Evolutionary conservation across 371 early-diverging fungal genomes (phyloP).

Genomic region (Actinomortierella wolfii): DNA sequence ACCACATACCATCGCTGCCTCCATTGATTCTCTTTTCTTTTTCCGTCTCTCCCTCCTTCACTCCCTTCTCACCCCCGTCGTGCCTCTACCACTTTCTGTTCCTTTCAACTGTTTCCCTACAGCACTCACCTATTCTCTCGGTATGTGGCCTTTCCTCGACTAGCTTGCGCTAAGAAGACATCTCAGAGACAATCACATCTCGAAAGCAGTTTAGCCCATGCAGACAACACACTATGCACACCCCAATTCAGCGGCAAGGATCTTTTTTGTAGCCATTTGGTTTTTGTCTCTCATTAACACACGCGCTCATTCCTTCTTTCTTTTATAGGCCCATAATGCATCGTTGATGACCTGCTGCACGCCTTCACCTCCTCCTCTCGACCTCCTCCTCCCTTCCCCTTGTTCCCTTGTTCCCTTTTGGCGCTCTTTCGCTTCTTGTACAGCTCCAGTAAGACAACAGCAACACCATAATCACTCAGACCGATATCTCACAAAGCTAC

Average conservation of each 20-base stretch:
- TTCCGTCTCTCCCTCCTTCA: background rate
- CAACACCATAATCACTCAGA: constrained; percentile 4
- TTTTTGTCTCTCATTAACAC: too few relatives aligned
- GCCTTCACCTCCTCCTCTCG: background rate
- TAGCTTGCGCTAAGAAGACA: too few relatives aligned
- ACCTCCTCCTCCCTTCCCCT: background rate
- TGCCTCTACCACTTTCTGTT: background rate
- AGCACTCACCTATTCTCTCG: too few relatives aligned
- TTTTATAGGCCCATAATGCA: too few relatives aligned
- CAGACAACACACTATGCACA: too few relatives aligned
- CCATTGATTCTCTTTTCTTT: too few relatives aligned
- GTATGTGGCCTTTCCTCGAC: too few relatives aligned
- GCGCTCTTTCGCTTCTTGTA: constrained; percentile 1
- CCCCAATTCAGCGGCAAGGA: too few relatives aligned
- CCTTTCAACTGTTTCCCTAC: background rate
- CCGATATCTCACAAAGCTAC: background rate
- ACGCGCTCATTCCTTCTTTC: background rate
- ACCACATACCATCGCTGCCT: too few relatives aligned
- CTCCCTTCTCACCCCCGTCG: background rate
- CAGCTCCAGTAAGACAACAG: constrained; percentile 1
- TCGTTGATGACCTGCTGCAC: background rate
- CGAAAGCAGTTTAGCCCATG: too few relatives aligned
- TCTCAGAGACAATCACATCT: too few relatives aligned
- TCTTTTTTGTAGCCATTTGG: too few relatives aligned
- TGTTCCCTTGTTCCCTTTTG: constrained; percentile 6